Base-by-base conservation (phyloP, 2,329 filamentous ascomycete genomes). In the Colletotrichum sojae region DNA sequence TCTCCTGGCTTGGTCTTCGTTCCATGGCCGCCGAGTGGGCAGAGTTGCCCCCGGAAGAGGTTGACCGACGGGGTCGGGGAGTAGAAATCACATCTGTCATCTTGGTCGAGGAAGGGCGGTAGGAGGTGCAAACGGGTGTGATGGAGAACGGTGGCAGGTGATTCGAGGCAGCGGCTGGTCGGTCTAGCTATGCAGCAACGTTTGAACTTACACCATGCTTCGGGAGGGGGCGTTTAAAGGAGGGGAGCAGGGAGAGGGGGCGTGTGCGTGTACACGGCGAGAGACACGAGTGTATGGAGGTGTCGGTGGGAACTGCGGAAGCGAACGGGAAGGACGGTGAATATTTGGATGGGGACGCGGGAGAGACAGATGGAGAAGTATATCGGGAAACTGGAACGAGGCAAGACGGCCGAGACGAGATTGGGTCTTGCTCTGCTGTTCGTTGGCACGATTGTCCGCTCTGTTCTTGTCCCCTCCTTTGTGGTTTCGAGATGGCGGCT, bases 51-150 rank as follows among this genome's bases (percentile, higher is more conserved):
- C 69, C 71, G 31, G 71, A 72, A 68, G 71, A 72, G 58, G 65
- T 69, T 58, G 69, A 71, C 60, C 71, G 71, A 57, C 69, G 71
- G 18, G 60, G 61, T 31, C 52, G 62, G 36, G 67, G 51, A 58
- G 61, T 69, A 61, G 56, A 69, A 51, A 71, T 45, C 52, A 65
- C 69, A 66, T 69, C 71, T 56, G 71, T 58, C 71, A 72, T 72
- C 43, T 63, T 69, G 58, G 56, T n/a, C n/a, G 36, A 48, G 49
- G 45, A 68, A 16, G 49, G 54, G 51, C 25, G 31, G 48, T 15
- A n/a, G 46, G 46, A 45, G 53, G 70, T 65, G 57, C 69, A 72
- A 72, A 72, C 70, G 64, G 64, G 40, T 56, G 36, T 43, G 57
- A 45, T 67, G 67, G 22, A 61, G 36, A 54, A 54, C 22, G 54